Evolutionary conservation across 83 land plant genomes (phyloP).

Genomic region (Larix sibirica): DNA sequence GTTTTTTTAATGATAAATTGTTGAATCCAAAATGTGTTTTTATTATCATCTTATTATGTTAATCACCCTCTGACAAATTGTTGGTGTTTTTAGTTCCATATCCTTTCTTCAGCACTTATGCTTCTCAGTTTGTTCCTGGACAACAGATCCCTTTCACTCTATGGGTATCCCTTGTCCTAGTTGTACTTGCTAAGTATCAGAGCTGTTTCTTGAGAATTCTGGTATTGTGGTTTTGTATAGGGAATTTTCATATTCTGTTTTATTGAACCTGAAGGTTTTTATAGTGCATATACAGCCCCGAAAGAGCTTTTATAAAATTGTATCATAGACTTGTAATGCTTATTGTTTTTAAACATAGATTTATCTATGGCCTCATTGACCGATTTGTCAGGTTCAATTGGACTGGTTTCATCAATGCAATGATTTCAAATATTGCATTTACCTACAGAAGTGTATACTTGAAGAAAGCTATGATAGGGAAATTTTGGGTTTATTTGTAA

Average conservation of each 20-base stretch:
- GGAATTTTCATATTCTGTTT: not conserved
- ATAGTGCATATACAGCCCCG: not conserved
- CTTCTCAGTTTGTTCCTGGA: constrained; percentile 70
- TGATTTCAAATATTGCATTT: no score
- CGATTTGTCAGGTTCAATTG: constrained; percentile 82
- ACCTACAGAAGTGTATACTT: constrained; percentile 52
- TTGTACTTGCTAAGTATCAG: constrained; percentile 62
- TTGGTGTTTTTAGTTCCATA: not conserved
- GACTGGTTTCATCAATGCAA: not conserved
- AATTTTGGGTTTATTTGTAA: not conserved
- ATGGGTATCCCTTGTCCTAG: constrained; percentile 8
- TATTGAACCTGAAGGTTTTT: not conserved
- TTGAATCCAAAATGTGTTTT: no score
- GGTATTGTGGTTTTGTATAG: not conserved
- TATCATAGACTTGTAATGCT: not conserved
- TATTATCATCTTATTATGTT: no score
- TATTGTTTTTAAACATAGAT: constrained; percentile 44
- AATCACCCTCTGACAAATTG: no score
- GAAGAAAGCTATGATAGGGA: constrained; percentile 93
- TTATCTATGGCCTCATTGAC: constrained; percentile 88
- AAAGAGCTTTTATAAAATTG: not conserved
- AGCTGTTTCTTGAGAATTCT: not conserved
- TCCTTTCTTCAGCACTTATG: constrained; percentile 30
- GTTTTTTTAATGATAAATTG: no score
- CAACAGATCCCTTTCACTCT: constrained; percentile 67